Percentiles rank a stretch among this genome's conserved stretches.
Evolutionary conservation across 2,329 filamentous ascomycete genomes (phyloP).

Genomic region (Keithomyces neogunnii): DNA sequence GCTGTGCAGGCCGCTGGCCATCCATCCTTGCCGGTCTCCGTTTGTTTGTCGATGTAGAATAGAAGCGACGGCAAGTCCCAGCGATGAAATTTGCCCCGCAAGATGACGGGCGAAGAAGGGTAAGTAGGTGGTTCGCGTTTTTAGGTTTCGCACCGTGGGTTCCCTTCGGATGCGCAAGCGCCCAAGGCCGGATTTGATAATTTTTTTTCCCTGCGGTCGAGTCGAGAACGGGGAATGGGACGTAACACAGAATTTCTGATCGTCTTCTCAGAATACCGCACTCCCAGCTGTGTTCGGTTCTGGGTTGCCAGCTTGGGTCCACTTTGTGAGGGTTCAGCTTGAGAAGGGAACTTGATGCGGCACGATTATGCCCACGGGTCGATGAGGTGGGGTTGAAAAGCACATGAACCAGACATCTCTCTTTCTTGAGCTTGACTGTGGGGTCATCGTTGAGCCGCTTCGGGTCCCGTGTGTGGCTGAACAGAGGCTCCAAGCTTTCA

Average conservation of each 20-base stretch:
- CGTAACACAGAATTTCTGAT: no score
- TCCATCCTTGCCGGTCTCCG: constrained; percentile 12
- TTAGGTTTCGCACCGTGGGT: not conserved
- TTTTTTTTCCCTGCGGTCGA: not conserved
- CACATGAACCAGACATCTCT: not conserved
- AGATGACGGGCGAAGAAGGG: not conserved
- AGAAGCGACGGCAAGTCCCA: not conserved
- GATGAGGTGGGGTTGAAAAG: constrained; percentile 2
- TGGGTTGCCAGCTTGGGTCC: no score
- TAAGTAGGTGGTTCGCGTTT: not conserved
- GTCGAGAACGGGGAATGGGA: not conserved
- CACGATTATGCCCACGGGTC: not conserved
- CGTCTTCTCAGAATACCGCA: no score
- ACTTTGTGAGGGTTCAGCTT: no score
- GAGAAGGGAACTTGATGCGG: not conserved
- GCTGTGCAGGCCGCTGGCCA: constrained; percentile 17
- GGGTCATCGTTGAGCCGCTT: not conserved
- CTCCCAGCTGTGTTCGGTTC: no score
- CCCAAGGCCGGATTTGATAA: not conserved
- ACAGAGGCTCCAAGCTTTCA: no score
- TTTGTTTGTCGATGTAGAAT: not conserved
- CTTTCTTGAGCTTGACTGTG: not conserved
- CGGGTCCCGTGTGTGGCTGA: not conserved
- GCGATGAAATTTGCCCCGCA: not conserved
- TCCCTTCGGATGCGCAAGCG: not conserved